A percentile compares a stretch with the other conserved stretches of the same genome.
These are phyloP conservation scores for Aschersonia sp. DNA, from an alignment of 2,329 filamentous ascomycete genomes.

Conservation along the genomic window DNA sequence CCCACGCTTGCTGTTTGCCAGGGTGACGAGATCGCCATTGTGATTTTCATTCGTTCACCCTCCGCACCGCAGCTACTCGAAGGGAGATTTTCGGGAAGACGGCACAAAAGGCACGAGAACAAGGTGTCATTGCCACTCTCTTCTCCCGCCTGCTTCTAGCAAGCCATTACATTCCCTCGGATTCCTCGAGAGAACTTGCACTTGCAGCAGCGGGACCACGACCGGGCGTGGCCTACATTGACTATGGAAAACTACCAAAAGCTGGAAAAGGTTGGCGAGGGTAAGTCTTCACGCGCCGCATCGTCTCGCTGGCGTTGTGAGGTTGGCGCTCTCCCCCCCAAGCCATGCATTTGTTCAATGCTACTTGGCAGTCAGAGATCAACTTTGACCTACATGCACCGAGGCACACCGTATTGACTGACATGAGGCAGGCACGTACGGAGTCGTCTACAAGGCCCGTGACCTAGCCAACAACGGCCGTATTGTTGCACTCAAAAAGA, in stretches of 20 bases:
- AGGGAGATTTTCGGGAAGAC: neutral
- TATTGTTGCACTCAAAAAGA: slow-evolving; percentile 91
- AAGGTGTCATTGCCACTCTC: too few relatives aligned
- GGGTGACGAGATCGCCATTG: slow-evolving; percentile 1
- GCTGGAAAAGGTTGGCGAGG: slow-evolving; percentile 92
- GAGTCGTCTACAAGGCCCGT: slow-evolving; percentile 87
- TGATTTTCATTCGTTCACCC: neutral
- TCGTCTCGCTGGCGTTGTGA: neutral
- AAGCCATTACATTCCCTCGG: too few relatives aligned
- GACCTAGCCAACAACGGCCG: slow-evolving; percentile 70
- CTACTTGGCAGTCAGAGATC: too few relatives aligned
- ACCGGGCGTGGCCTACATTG: neutral
- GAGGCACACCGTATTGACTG: neutral
- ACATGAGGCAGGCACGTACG: slow-evolving; percentile 62
- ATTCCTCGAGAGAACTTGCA: too few relatives aligned
- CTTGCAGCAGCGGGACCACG: neutral
- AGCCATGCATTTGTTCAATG: too few relatives aligned
- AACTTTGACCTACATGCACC: too few relatives aligned
- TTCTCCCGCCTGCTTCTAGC: too few relatives aligned
- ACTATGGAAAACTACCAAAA: slow-evolving; percentile 95
- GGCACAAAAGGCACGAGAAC: neutral
- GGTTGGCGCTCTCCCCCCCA: too few relatives aligned
- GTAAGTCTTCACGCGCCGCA: slow-evolving; percentile 30
- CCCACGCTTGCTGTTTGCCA: slow-evolving; percentile 3
- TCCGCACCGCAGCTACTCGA: neutral